Evolutionary conservation across 106 monocot genomes (phyloP).

Genomic region (Dendrobium huoshanense): DNA sequence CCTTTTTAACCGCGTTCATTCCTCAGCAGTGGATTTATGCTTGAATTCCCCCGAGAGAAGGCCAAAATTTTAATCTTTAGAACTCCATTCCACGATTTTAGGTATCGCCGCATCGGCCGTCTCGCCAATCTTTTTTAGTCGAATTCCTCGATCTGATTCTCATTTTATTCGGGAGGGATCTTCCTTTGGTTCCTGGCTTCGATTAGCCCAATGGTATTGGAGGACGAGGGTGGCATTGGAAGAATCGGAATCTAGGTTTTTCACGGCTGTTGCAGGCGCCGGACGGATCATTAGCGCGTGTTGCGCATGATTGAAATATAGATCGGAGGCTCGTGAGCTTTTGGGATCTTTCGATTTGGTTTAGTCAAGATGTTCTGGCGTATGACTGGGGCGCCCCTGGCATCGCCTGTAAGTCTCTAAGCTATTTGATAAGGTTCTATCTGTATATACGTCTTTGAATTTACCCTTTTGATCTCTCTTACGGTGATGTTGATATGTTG

Average conservation of each 20-base stretch:
- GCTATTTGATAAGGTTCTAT: neutral
- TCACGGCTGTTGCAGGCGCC: neutral
- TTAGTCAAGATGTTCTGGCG: conserved; percentile 3
- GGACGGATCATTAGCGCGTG: neutral
- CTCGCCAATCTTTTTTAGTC: neutral
- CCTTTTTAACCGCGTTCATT: neutral
- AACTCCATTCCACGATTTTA: neutral
- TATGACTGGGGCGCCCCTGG: neutral
- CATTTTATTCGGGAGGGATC: neutral
- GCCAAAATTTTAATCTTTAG: neutral
- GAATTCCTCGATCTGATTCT: neutral
- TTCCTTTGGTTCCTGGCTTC: neutral
- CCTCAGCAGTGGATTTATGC: neutral
- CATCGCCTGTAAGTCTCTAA: neutral
- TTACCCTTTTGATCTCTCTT: neutral
- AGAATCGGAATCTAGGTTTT: neutral
- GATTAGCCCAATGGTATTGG: neutral
- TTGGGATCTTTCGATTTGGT: neutral
- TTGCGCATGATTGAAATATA: neutral
- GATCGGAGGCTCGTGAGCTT: neutral
- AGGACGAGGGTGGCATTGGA: neutral
- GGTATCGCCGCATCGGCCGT: neutral
- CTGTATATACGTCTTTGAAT: neutral
- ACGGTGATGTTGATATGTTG: neutral
- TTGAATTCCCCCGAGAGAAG: neutral